Evolutionary conservation across 2,329 filamentous ascomycete species (phyloP), one percentile per base, ranked within the genome.

Genomic region (Fusarium sp.): DNA sequence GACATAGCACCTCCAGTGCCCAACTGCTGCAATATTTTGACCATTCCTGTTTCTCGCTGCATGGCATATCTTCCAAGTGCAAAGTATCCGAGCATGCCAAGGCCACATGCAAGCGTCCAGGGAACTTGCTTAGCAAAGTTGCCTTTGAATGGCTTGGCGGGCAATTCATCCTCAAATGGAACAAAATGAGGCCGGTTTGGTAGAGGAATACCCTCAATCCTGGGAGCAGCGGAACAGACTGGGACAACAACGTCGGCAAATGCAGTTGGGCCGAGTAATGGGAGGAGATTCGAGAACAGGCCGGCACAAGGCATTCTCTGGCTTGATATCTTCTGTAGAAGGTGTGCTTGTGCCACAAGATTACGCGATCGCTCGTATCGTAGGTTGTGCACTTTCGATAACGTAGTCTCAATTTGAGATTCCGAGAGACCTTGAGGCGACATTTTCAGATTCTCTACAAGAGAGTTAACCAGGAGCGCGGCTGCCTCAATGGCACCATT

Each of bases 401-500:
- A 16, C 4, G 31, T 16, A 37, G 31, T 37, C 31, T 37, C 31
- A 37, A 37, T 37, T 37, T 37, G 31, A 37, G 8, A 37, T 18
- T 18, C 31, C 6, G 31, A 37, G 9, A 37, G 31, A 18, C 31
- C 31, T 37, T 37, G 31, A 4, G 16, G 31, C 16, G 31, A 37
- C 31, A 16, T 18, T 6, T 37, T 18, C 31, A 37, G 31, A 18
- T 18, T 16, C 31, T 37, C 16, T 10, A 59, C 56, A 2, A 59
- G 25, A 6, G 23, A 30, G 6, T 56, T 56, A 2, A 51, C 55
- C 12, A 56, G 13, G 8, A 56, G 18, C 6, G 56, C 50, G 7
- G 12, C 56, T 10, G 39, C 55, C 18, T 55, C 56, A 8, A 58
- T 30, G n/a, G 56, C 56, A 13, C 39, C 56, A 14, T 58, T 58